These are phyloP conservation scores for Kwoniella shandongensis DNA, from an alignment of 768 basidiomycete species.

Conservation along the genomic window DNA sequence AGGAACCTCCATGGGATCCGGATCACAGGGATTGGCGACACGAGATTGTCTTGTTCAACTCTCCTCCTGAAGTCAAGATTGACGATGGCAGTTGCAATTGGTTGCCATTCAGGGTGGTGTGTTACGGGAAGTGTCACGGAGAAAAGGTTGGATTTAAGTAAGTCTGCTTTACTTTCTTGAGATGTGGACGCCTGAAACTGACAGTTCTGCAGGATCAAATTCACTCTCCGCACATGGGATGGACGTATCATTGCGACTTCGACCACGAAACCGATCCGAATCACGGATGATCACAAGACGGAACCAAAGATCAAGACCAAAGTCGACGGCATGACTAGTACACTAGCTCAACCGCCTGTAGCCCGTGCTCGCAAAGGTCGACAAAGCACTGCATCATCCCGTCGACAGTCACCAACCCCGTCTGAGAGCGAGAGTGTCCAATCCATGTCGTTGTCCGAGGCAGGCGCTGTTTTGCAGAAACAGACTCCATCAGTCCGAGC, in stretches of 20 bases:
- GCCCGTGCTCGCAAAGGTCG: slow-evolving; percentile 33
- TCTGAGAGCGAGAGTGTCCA: slow-evolving; percentile 46
- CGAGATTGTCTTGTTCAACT: slow-evolving; percentile 91
- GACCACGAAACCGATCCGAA: slow-evolving; percentile 87
- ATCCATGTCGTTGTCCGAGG: slow-evolving; percentile 41
- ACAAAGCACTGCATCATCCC: slow-evolving; percentile 37
- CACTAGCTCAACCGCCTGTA: slow-evolving; percentile 22
- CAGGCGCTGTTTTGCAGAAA: slow-evolving; percentile 36
- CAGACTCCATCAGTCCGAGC: slow-evolving; percentile 37
- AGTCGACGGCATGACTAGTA: slow-evolving; percentile 15
- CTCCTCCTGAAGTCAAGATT: slow-evolving; percentile 84
- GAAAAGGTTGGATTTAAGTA: slow-evolving; percentile 87
- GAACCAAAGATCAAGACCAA: slow-evolving; percentile 37
- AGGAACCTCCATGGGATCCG: slow-evolving; percentile 46
- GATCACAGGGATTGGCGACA: slow-evolving; percentile 50
- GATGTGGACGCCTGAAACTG: too few relatives aligned
- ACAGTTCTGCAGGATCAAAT: slow-evolving; percentile 63
- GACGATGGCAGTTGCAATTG: slow-evolving; percentile 73
- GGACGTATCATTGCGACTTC: slow-evolving; percentile 81
- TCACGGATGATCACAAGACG: slow-evolving; percentile 98
- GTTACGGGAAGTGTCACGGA: slow-evolving; percentile 97
- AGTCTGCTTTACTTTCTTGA: too few relatives aligned
- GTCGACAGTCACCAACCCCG: slow-evolving; percentile 37
- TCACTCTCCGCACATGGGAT: slow-evolving; percentile 74
- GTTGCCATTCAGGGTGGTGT: slow-evolving; percentile 92